Evolutionary conservation across 805 yeast genomes (phyloP).

Genomic region (Saccharomycopsis sp.): DNA sequence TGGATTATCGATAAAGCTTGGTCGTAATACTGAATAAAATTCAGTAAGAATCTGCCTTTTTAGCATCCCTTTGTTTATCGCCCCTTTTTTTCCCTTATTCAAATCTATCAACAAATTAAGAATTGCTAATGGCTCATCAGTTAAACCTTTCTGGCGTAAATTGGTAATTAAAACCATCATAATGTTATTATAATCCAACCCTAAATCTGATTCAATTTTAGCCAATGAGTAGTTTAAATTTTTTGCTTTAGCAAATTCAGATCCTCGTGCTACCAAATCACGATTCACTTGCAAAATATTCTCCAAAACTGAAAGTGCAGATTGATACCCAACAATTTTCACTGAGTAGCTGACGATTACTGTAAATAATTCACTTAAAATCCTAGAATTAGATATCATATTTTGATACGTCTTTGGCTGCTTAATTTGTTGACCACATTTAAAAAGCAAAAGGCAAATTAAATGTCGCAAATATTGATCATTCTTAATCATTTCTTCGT

Average conservation of each 20-base stretch:
- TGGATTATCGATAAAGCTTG: constrained; percentile 10
- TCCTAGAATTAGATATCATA: not conserved
- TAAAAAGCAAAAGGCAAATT: not conserved
- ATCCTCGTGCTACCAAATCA: constrained; percentile 1
- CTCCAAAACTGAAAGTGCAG: constrained; percentile 5
- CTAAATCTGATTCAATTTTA: not conserved
- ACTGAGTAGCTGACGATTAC: constrained; percentile 8
- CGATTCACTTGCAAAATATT: constrained; percentile 8
- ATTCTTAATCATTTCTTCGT: not conserved
- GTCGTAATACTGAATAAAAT: constrained; percentile 10
- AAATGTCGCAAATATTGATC: not conserved
- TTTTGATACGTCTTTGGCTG: not conserved
- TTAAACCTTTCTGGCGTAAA: constrained; percentile 14
- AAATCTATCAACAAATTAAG: constrained; percentile 11
- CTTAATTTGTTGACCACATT: no score
- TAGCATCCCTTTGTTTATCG: not conserved
- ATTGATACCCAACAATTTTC: constrained; percentile 6
- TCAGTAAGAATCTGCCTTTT: constrained; percentile 17
- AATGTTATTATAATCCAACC: constrained; percentile 11
- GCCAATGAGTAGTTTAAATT: not conserved
- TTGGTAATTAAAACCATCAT: constrained; percentile 9
- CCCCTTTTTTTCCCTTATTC: constrained; percentile 1
- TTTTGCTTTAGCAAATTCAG: no score
- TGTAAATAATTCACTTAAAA: constrained; percentile 1
- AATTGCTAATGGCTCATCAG: constrained; percentile 12